Evolutionary conservation across 805 yeast genomes (phyloP).

Genomic region (Cyberlindnera saturnus): DNA sequence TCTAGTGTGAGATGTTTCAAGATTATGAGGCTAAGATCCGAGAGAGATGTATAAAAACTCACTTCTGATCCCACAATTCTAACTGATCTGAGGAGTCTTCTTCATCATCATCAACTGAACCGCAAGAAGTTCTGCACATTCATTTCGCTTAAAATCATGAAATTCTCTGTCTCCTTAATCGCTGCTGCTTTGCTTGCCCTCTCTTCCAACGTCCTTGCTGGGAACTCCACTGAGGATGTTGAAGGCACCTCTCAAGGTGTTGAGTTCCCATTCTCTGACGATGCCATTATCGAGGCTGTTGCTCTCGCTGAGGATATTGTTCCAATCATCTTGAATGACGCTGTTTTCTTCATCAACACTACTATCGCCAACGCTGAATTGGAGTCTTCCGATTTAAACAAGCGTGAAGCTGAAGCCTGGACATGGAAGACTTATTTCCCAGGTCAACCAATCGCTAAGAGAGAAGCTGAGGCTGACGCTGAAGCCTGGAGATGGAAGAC

Average conservation of each 20-base stretch:
- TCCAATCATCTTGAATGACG: constrained; percentile 19
- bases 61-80: background rate
- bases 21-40: background rate
- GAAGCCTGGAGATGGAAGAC: constrained; percentile 18
- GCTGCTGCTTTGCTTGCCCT: constrained; percentile 11
- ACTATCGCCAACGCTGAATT: constrained; percentile 18
- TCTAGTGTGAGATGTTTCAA: background rate
- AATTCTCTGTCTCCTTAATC: constrained; percentile 9
- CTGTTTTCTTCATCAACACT: constrained; percentile 23
- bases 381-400: constrained; percentile 11
- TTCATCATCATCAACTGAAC: background rate
- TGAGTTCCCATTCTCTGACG: constrained; percentile 23
- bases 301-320: constrained; percentile 18
- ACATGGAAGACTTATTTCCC: constrained; percentile 13
- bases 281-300: constrained; percentile 22
- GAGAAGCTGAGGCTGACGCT: constrained; percentile 20
- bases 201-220: constrained; percentile 9
- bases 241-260: constrained; percentile 12
- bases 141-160: constrained; percentile 5
- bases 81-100: background rate
- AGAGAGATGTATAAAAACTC: background rate
- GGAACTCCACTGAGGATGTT: constrained; percentile 4
- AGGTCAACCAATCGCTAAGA: constrained; percentile 18
- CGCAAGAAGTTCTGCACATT: background rate
- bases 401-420: constrained; percentile 21